Base-by-base conservation (phyloP, 2,329 filamentous ascomycete genomes). In the Spiromastix sp. region DNA sequence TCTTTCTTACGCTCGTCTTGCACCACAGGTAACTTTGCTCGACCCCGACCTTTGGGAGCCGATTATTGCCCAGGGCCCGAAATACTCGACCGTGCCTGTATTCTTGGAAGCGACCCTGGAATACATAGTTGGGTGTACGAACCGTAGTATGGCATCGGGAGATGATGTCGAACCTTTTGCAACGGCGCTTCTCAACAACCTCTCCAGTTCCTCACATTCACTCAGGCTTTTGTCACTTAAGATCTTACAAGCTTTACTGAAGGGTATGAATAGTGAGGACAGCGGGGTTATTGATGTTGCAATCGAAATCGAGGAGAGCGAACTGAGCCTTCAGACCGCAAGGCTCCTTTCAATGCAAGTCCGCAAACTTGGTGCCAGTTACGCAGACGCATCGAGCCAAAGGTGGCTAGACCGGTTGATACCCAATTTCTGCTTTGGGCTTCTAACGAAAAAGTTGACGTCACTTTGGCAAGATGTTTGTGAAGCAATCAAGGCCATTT, bases 391-490 rank as follows among this genome's bases (percentile, higher is more conserved):
- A 7, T 63, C 67, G 26, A 62, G 72, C 2, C 68, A 73, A 24
- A 72, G 72, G 2, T 83, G 80, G 74, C 62, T 93, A 44, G 68
- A 73, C 39, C 70, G 73, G 48, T 76, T 85, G 5, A 71, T 96
- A 19, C 83, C 87, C 0, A 71, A 75, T 0, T 96, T 87, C 50
- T 78, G 85, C 48, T 94, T 95, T 48, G 91, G 91, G 32, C 72
- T 95, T 59, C 70, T 96, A 40, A 91, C 87, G 1, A 77, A 93
- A 32, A 84, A 81, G 46, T 69, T 95, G 44, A 74, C 86, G 1
- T 85, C 85, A 22, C 68, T 93, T 4, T 95, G 89, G 84, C 84
- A 93, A 41, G 85, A 93, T 48, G 74, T 84, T 1, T 76, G 81
- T 33, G 72, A 77, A 36, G 77, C 83, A 1, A 62, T 98, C 50